These are phyloP conservation scores for Chytriomyces sp. DNA, from an alignment of 192 early-diverging fungal genomes.

Conservation along the genomic window DNA sequence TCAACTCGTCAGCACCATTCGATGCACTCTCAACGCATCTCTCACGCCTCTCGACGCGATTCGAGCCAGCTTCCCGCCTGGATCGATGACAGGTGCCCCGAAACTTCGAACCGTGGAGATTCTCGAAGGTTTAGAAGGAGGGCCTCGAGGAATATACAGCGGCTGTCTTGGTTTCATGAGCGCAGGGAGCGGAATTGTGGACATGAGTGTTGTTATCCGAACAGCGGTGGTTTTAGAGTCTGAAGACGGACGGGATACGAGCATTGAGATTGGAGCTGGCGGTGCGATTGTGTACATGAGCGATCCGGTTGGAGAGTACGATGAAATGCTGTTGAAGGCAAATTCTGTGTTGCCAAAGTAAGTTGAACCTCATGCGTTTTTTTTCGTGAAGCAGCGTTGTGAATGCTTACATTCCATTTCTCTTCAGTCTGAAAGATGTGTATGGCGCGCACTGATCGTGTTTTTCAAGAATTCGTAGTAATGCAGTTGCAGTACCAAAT, in stretches of 20 bases:
- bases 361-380: background rate
- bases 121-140: slow-evolving; percentile 72
- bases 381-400: too few relatives aligned
- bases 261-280: slow-evolving; percentile 83
- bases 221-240: slow-evolving; percentile 71
- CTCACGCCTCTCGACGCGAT: slow-evolving; percentile 75
- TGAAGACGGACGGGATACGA: background rate
- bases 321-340: slow-evolving; percentile 83
- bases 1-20: slow-evolving; percentile 88
- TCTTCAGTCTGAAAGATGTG: too few relatives aligned
- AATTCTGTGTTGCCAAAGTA: slow-evolving; percentile 54
- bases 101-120: slow-evolving; percentile 85
- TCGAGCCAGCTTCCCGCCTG: slow-evolving; percentile 85
- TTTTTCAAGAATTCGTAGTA: too few relatives aligned
- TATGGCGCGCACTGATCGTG: too few relatives aligned
- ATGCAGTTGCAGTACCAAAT: too few relatives aligned
- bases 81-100: slow-evolving; percentile 98
- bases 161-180: slow-evolving; percentile 91
- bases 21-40: slow-evolving; percentile 57
- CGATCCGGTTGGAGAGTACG: slow-evolving; percentile 82
- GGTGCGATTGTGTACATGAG: slow-evolving; percentile 92
- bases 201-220: slow-evolving; percentile 90
- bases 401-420: too few relatives aligned
- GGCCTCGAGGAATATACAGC: slow-evolving; percentile 83
- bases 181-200: slow-evolving; percentile 52